Evolutionary conservation across 306 rosid species (phyloP).

Genomic region (Inga laurina): DNA sequence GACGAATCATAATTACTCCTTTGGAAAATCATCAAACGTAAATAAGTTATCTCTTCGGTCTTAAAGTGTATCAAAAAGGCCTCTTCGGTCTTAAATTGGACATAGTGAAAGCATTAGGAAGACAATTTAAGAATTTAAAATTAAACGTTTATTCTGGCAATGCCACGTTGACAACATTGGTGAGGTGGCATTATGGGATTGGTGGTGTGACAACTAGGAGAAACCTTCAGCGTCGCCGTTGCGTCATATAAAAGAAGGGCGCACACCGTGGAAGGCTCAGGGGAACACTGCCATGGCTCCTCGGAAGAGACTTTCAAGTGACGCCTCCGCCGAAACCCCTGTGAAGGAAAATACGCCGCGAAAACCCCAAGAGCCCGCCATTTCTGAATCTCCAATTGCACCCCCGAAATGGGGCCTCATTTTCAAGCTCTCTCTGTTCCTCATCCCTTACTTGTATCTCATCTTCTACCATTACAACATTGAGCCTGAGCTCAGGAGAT

Average conservation of each 20-base stretch:
- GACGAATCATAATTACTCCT: no score
- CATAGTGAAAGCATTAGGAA: no score
- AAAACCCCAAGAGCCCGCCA: conserved; percentile 32
- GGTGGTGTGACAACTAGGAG: background rate
- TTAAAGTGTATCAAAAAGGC: no score
- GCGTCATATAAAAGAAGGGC: background rate
- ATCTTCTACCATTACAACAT: conserved; percentile 62
- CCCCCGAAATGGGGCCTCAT: conserved; percentile 70
- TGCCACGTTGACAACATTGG: background rate
- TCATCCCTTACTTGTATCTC: conserved; percentile 66
- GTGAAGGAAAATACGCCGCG: conserved; percentile 23
- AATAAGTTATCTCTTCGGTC: no score
- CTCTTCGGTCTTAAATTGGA: no score
- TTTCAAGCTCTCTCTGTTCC: conserved; percentile 61
- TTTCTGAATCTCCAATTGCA: conserved; percentile 57
- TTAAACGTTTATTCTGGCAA: background rate
- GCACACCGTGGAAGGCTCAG: background rate
- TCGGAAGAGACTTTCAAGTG: conserved; percentile 65
- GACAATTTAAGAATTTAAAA: background rate
- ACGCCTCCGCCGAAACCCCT: conserved; percentile 35
- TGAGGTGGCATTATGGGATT: conserved; percentile 2
- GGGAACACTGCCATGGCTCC: conserved; percentile 60
- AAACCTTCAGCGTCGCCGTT: background rate
- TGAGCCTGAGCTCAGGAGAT: conserved; percentile 55
- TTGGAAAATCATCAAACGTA: no score